Base-by-base conservation (phyloP, 2,329 filamentous ascomycete species). In the Cytospora leucostoma region DNA sequence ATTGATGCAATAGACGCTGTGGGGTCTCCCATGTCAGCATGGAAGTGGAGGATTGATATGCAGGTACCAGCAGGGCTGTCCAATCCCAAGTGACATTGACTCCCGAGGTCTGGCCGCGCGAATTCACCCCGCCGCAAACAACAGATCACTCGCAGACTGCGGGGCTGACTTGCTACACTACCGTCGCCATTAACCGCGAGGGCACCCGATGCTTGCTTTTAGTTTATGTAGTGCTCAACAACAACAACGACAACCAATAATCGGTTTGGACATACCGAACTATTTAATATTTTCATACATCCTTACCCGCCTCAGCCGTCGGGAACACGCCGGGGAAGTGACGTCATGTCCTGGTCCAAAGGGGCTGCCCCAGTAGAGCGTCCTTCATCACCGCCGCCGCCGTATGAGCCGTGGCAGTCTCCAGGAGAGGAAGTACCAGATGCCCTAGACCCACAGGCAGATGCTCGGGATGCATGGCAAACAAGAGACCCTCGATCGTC, bases 401-500 rank as follows among this genome's bases (percentile, higher is more conserved):
- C 63, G 4, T 65, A 57, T 19, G 38, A 59, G 40, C 47, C 59
- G 49, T 65, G 60, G 51, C 63, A 59, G 11, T 52, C 60, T 56
- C 51, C 63, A 15, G 53, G 32, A 15, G 47, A 27, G 49, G 21
- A 17, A 2, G 32, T 19, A 21, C 27, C 44, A 5, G 47, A n/a
- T 7, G 52, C 53, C 54, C 61, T 64, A 5, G 59, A 52, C 12
- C 57, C 64, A 13, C 47, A 64, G 54, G 44, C 62, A 5, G 59
- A 52, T 8, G 58, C 64, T 13, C 47, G 62, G 54, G 44, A 65
- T 44, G 56, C 61, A 11, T 69, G 68, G 68, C 59, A 66, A 15
- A 65, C 62, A 1, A 40, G 38, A 17, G 82, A 84, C 57, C 80
- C 82, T 34, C 78, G 82, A 47, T 74, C 77, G 40, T 83, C 81